A percentile compares a stretch with the other conserved stretches of the same genome.
phyloP scores from a whole-genome alignment of 345 rosid species.

The Stellera chamaejasme region DNA sequence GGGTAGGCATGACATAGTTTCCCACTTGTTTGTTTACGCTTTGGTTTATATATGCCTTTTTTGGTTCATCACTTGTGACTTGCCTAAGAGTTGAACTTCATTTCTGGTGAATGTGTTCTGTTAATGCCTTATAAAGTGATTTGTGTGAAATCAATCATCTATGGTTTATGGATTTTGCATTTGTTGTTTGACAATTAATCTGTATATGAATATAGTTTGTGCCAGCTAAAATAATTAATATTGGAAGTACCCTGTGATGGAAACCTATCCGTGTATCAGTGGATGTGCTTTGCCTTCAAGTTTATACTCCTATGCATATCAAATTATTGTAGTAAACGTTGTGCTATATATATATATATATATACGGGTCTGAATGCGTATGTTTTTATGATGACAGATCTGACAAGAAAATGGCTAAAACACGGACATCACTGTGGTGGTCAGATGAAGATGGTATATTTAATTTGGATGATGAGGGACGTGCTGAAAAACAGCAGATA shows the following conservation, averaged over 20 bases:
- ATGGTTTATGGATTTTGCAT: no score
- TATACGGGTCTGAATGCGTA: conserved; percentile 8
- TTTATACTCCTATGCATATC: no score
- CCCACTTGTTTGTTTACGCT: background rate
- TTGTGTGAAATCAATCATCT: no score
- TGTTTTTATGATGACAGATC: conserved; percentile 27
- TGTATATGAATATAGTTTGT: no score
- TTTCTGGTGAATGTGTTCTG: background rate
- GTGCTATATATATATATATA: no score
- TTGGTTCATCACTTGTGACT: background rate
- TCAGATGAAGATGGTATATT: conserved; percentile 82
- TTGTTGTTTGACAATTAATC: no score
- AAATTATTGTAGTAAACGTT: no score
- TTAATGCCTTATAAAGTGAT: background rate
- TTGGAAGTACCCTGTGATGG: no score
- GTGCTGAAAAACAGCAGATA: conserved; percentile 84
- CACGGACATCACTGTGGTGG: conserved; percentile 76
- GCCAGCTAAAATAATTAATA: no score
- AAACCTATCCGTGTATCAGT: no score
- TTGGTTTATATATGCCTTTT: background rate
- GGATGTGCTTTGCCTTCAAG: no score
- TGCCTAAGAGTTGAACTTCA: background rate
- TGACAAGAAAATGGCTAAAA: conserved; percentile 38
- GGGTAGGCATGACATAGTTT: conserved; percentile 33
- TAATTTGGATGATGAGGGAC: conserved; percentile 86